These are phyloP conservation scores for Backusella parvicylindrica DNA, from an alignment of 192 early-diverging fungal species.

Conservation along the genomic window DNA sequence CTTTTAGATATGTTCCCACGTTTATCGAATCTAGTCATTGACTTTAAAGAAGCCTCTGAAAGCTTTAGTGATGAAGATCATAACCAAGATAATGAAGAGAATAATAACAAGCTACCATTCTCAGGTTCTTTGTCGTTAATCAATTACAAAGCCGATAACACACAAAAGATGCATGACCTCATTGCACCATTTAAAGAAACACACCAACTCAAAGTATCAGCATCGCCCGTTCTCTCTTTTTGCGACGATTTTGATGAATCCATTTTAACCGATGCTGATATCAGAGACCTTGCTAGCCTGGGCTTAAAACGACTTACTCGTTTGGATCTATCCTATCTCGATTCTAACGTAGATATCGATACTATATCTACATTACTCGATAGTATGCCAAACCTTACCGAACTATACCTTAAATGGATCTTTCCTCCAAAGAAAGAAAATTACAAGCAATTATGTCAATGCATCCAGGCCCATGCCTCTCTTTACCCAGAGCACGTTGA, in stretches of 20 bases:
- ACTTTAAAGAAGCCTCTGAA: background rate
- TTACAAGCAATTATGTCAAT: background rate
- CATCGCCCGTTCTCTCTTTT: background rate
- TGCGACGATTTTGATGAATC: constrained; percentile 13
- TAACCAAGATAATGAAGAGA: background rate
- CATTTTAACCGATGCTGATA: background rate
- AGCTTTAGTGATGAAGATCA: background rate
- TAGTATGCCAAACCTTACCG: background rate
- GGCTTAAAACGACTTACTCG: background rate
- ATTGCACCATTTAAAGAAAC: background rate
- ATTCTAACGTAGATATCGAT: background rate
- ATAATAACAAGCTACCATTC: background rate
- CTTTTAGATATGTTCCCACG: constrained; percentile 4
- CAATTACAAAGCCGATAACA: constrained; percentile 5
- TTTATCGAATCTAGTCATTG: background rate
- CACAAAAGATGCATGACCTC: background rate
- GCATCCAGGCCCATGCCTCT: background rate
- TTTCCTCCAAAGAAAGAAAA: constrained; percentile 9
- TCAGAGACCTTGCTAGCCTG: background rate
- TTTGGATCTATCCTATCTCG: background rate
- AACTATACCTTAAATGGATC: constrained; percentile 4
- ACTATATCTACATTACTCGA: background rate
- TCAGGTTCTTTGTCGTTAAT: background rate
- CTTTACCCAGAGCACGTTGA: constrained; percentile 1
- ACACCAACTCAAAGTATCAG: background rate